phyloP scores from a whole-genome alignment of 1,284 basidiomycete species.

The Malassezia japonica region DNA sequence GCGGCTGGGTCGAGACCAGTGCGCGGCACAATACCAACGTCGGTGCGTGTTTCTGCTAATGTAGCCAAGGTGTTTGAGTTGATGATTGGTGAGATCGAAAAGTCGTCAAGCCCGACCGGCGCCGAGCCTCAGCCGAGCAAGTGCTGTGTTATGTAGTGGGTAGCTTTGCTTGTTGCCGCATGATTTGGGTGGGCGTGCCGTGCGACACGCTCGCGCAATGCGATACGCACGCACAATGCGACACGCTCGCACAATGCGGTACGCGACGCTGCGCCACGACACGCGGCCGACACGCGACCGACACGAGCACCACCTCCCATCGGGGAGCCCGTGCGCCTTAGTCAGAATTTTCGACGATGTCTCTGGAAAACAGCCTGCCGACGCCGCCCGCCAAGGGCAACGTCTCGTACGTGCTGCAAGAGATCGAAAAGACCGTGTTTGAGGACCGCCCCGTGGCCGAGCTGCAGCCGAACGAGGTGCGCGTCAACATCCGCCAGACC shows the following conservation, averaged over 20 bases:
- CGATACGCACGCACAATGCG: neutral
- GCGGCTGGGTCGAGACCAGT: constrained; percentile 44
- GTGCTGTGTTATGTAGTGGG: constrained; percentile 42
- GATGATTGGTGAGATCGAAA: constrained; percentile 42
- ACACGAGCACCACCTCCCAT: neutral
- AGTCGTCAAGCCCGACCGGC: constrained; percentile 29
- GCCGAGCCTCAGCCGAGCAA: constrained; percentile 39
- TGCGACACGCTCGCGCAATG: too few species aligned
- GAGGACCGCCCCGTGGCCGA: constrained; percentile 65
- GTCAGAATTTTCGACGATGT: neutral
- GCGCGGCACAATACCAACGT: constrained; percentile 46
- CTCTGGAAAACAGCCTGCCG: constrained; percentile 34
- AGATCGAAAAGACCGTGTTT: constrained; percentile 62
- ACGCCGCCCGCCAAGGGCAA: constrained; percentile 51
- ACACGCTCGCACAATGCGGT: too few species aligned
- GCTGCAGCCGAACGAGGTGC: constrained; percentile 62
- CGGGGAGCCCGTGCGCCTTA: too few species aligned
- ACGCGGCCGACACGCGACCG: neutral
- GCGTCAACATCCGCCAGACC: constrained; percentile 81
- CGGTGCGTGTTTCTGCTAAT: constrained; percentile 16
- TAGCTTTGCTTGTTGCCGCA: too few species aligned
- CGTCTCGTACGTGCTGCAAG: constrained; percentile 67
- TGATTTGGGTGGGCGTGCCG: too few species aligned
- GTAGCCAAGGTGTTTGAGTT: constrained; percentile 43
- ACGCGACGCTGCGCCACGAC: too few species aligned